Base-by-base conservation (phyloP, 1,139 yeast genomes). In the Blastobotrys arbuscula region DNA sequence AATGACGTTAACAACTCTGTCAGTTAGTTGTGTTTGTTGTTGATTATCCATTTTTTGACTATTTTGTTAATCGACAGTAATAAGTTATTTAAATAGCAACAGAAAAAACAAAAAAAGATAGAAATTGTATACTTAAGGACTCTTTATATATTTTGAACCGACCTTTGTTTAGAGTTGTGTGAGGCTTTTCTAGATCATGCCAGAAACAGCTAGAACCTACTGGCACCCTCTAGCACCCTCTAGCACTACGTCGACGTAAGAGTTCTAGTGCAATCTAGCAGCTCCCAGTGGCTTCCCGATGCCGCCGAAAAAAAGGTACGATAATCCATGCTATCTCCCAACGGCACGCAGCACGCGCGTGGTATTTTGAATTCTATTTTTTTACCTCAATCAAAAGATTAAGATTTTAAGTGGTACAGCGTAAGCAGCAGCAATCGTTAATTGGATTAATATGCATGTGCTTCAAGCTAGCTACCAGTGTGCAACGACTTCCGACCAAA, bases 1-100 rank as follows among this genome's bases (percentile, higher is more conserved):
- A 46, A 94, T 76, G 55, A 90, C 79, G 53, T 78, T 81, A 61
- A 87, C 79, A 45, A 97, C 97, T 69, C 94, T 86, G 66, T 94
- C 97, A 53, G 99, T 92, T 60, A 88, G 59, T 57, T 65, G 65
- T 36, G 62, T 55, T 51, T 68, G 15, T 51, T 68, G 15, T 15
- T 30, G 13, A n/a, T 30, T 26, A 19, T 42, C 21, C 26, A 18
- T 42, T 10, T 20, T 42, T 30, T 42, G 23, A 7, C 23, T 7
- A 8, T 16, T 23, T 35, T 35, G 16, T 35, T 15, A 10, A 8
- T 15, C 19, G 7, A 33, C 13, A 33, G 7, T 13, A 33, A 33
- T 13, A 33, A 33, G 9, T 9, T 26, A 26, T 9, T 26, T 26
- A 13, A 18, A 12, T 38, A 18, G 30, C 23, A 12, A 38, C n/a